phyloP scores from a whole-genome alignment of 2,329 filamentous ascomycete genomes.

The Hyphodiscus sp. region DNA sequence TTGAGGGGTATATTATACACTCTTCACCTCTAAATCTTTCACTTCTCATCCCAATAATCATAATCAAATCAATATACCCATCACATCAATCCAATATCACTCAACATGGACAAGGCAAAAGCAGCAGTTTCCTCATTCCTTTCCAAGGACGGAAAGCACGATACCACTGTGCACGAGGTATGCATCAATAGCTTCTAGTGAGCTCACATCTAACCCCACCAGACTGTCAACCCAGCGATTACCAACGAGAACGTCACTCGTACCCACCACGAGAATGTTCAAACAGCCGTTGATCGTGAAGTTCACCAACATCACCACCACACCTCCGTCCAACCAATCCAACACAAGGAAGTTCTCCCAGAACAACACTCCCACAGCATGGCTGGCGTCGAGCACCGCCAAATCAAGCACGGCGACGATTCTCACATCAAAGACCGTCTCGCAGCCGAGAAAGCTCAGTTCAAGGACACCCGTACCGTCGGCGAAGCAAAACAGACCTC shows the following conservation, averaged over 20 bases:
- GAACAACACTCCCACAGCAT: slow-evolving; percentile 59
- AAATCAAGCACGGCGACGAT: slow-evolving; percentile 54
- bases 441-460: slow-evolving; percentile 46
- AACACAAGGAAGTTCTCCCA: slow-evolving; percentile 45
- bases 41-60: not conserved
- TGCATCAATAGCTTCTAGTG: not conserved
- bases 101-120: slow-evolving; percentile 58
- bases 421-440: slow-evolving; percentile 40
- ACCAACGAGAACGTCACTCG: slow-evolving; percentile 54
- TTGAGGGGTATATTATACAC: not conserved
- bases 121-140: slow-evolving; percentile 55
- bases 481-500: slow-evolving; percentile 43
- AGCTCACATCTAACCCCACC: slow-evolving; percentile 1
- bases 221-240: slow-evolving; percentile 51
- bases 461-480: slow-evolving; percentile 43
- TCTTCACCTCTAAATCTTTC: not conserved
- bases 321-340: slow-evolving; percentile 60
- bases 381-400: slow-evolving; percentile 51
- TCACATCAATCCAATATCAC: slow-evolving; percentile 1
- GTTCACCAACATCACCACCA: slow-evolving; percentile 69
- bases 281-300: slow-evolving; percentile 59
- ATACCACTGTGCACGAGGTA: slow-evolving; percentile 62
- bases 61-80: not conserved
- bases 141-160: slow-evolving; percentile 54
- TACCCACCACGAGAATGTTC: slow-evolving; percentile 54